These are phyloP conservation scores for Tolypocladium ovalisporum DNA, from an alignment of 2,329 filamentous ascomycete species.

Conservation along the genomic window DNA sequence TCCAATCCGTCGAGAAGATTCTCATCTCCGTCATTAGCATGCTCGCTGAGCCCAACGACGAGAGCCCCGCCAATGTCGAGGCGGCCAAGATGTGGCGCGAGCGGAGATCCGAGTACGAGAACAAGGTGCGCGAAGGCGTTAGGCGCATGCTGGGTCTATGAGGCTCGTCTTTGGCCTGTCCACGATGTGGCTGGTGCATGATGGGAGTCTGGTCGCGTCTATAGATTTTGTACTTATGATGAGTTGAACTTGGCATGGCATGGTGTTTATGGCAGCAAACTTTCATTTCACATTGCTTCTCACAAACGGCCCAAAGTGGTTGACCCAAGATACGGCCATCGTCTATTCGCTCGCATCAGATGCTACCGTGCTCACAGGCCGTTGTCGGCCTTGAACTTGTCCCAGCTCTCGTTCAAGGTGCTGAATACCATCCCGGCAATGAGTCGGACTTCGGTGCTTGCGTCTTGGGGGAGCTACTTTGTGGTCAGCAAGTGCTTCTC, in stretches of 20 bases:
- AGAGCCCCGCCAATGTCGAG: conserved; percentile 92
- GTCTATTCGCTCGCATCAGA: neutral
- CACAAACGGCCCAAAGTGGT: neutral
- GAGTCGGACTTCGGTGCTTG: conserved; percentile 53
- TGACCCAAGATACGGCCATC: neutral
- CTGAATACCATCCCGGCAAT: conserved; percentile 57
- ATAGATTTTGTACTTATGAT: neutral
- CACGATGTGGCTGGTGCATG: neutral
- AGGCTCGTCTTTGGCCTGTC: neutral
- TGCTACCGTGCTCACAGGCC: conserved; percentile 32
- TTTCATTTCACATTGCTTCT: no score
- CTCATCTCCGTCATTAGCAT: conserved; percentile 96
- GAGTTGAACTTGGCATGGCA: conserved; percentile 9
- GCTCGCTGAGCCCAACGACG: conserved; percentile 94
- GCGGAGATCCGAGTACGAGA: conserved; percentile 71
- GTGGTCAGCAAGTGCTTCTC: conserved; percentile 4
- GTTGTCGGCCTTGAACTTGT: conserved; percentile 62
- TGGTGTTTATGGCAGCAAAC: conserved; percentile 8
- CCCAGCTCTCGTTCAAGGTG: conserved; percentile 62
- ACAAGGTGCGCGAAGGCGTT: conserved; percentile 73
- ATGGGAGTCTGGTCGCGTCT: neutral
- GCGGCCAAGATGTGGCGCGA: conserved; percentile 96
- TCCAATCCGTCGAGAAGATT: conserved; percentile 97
- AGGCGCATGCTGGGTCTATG: conserved; percentile 65
- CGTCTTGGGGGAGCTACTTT: conserved; percentile 49